Evolutionary conservation across 805 yeast genomes (phyloP), one percentile per base, ranked within the genome.

Genomic region (Candida sanyiensis): DNA sequence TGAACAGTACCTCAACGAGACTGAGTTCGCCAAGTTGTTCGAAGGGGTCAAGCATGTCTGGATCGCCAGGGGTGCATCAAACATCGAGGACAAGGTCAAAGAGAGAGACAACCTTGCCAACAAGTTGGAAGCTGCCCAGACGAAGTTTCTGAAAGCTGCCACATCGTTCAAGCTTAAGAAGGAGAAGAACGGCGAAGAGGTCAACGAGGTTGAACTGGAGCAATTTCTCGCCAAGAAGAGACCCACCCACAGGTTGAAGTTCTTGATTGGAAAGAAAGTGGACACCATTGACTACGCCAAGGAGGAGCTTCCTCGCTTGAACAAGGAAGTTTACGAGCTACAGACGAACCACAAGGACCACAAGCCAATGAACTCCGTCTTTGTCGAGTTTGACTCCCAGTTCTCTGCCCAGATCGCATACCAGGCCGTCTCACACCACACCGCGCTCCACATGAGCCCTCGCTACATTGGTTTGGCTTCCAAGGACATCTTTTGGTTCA

Each of bases 21-120:
- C 71, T 40, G 87, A 84, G 50, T 75, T 90, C 44, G 67, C 73
- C 50, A 80, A 80, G 55, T 57, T 89, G 41, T 89, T 87, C 54
- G 80, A 77, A 31, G 96, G 95, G 46, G 95, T 87, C 28, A 82
- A 76, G 53, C 69, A 77, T 45, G 82, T 90, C 35, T 85, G 88
- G 78, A 79, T 88, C 32, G 78, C 89, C 21, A 73, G 95, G 56
- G 78, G 77, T 49, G 58, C 67, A 45, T 59, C 70, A 39, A 62
- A 70, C 27, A 69, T 90, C 42, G 75, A 67, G 7, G 61, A 66
- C 24, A 70, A 72, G 50, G 82, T 85, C 24, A 56, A 62, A 13
- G 64, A 73, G 50, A 78, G 97, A 57, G 73, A 73, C 27, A 58
- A 59, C 15, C 60, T 85, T 45, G 86, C 83, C 4, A 48, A 53